Percentiles rank a stretch among this genome's conserved stretches.
phyloP scores from a whole-genome alignment of 2,329 filamentous ascomycete species.

The Colletotrichum sp. region DNA sequence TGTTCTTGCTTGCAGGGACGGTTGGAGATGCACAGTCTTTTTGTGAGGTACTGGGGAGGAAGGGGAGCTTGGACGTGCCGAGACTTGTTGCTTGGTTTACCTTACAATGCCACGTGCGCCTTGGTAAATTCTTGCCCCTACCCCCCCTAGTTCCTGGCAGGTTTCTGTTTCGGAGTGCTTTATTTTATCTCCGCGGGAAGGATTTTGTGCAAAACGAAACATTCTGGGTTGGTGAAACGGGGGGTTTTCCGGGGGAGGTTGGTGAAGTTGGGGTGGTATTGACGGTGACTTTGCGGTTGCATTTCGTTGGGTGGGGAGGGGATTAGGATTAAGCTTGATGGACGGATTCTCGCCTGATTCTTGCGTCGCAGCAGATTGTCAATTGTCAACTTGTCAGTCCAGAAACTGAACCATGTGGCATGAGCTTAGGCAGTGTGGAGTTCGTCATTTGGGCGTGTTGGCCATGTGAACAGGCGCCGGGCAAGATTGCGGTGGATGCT shows the following conservation, averaged over 20 bases:
- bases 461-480: neutral
- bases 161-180: neutral
- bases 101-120: neutral
- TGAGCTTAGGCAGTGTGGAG: neutral
- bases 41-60: neutral
- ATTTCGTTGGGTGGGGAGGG: neutral
- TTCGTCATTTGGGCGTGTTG: neutral
- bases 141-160: neutral
- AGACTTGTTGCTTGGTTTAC: neutral
- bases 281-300: neutral
- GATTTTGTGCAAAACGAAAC: neutral
- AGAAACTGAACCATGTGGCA: neutral
- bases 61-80: neutral
- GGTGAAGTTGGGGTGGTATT: neutral
- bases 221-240: neutral
- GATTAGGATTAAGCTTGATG: neutral
- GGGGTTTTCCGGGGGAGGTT: neutral
- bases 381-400: neutral
- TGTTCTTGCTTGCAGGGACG: neutral
- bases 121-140: neutral
- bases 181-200: neutral
- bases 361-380: neutral
- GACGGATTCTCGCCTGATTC: neutral
- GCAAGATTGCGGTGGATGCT: neutral
- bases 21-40: neutral